Evolutionary conservation across 441 rosid genomes (phyloP), one percentile per base, ranked within the genome.

Genomic region (Populus trichocarpa): DNA sequence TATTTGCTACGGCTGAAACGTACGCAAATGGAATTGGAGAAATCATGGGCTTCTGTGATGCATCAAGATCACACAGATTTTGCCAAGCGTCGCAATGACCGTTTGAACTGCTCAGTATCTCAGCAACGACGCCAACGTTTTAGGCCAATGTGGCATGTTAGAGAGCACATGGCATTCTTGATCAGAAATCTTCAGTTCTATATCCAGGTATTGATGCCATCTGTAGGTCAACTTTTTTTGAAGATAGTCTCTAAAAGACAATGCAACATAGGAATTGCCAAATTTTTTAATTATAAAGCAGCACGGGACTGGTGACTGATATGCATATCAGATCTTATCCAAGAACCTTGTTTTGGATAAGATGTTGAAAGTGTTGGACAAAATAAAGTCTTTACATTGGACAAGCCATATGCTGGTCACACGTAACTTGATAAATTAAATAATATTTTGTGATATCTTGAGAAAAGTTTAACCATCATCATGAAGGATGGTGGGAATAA

Each of bases 31-130:
- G 99, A 96, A 81, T 84, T 96, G 88, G 99, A 96, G 84, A 96
- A 96, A 84, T 94, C 97, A 81, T 96, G 99, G 99, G 99, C 97
- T 33, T 90, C 97, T 81, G 98, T 90, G 82, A 96, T 93, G 99
- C 97, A 94, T 83, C 97, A 96, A 86, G 98, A 92, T 83, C 98
- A 92, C 86, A 84, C 87, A 76, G 93, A 92, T 85, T 89, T 91
- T 87, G 88, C 94, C 80, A 87, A 83, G 83, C 96, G 79, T 75
- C 89, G 87, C 26, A 89, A 88, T 83, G 93, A 89, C 57, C 82
- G 80, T 72, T 72, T 77, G 57, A 89, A 83, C 46, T 79, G 87
- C 85, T 87, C 97, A 71, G 78, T 78, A 76, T 85, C 90, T 80
- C 96, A 88, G 83, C 96, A 91, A 82, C 87, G 89, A 67, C 85